Conservation (phyloP, 2,329 filamentous ascomycete species). For the Aspergillus cejpii region DNA sequence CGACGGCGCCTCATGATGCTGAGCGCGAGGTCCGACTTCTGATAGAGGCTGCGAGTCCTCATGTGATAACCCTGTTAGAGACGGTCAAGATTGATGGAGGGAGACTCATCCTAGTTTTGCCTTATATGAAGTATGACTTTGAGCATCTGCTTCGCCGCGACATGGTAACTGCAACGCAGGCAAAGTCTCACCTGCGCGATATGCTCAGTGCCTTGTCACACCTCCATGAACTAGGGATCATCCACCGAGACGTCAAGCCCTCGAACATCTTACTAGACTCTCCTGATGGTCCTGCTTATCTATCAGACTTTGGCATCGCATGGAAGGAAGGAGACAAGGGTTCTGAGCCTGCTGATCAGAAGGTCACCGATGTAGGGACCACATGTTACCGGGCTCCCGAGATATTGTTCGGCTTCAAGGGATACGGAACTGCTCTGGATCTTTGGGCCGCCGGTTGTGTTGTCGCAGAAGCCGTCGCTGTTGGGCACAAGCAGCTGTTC, state of each 20-base stretch:
- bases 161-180: conserved; percentile 38
- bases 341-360: conserved; percentile 59
- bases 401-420: conserved; percentile 72
- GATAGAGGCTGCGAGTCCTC: conserved; percentile 50
- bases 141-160: conserved; percentile 55
- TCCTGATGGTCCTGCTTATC: conserved; percentile 62
- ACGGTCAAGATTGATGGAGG: conserved; percentile 64
- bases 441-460: conserved; percentile 86
- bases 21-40: conserved; percentile 73
- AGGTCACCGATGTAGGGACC: conserved; percentile 90
- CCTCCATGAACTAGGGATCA: conserved; percentile 67
- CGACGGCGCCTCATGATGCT: conserved; percentile 75
- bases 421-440: conserved; percentile 68
- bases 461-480: conserved; percentile 64
- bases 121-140: conserved; percentile 71
- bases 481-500: conserved; percentile 60
- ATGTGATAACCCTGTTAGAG: conserved; percentile 62
- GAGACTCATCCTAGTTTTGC: conserved; percentile 73
- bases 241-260: conserved; percentile 92
- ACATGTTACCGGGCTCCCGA: conserved; percentile 88
- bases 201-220: conserved; percentile 64
- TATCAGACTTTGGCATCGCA: conserved; percentile 88
- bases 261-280: conserved; percentile 73
- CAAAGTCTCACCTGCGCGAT: conserved; percentile 53
- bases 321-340: conserved; percentile 59